Conservation (phyloP, 2,329 filamentous ascomycete genomes). For the Macrophomina phaseolina region DNA sequence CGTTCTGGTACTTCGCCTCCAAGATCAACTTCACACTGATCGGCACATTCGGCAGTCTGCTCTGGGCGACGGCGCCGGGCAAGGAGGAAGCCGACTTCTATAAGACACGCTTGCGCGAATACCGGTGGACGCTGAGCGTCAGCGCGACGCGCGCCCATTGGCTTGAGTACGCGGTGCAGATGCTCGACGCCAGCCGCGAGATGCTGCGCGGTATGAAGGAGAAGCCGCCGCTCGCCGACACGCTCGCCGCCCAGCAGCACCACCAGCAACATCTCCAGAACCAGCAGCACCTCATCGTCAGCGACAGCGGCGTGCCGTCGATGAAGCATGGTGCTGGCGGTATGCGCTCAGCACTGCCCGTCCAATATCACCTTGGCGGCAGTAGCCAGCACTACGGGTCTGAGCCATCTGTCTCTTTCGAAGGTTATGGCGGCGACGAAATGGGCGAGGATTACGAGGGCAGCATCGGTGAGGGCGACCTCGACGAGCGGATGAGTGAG, state of each 20-base stretch:
- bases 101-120: slow-evolving; percentile 81
- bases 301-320: slow-evolving; percentile 21
- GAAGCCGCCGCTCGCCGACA: slow-evolving; percentile 42
- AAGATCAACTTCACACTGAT: slow-evolving; percentile 94
- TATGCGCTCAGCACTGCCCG: not conserved
- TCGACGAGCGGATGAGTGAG: slow-evolving; percentile 17
- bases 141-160: slow-evolving; percentile 72
- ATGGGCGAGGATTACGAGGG: slow-evolving; percentile 20
- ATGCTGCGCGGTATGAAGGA: slow-evolving; percentile 53
- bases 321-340: slow-evolving; percentile 13
- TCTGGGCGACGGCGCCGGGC: slow-evolving; percentile 87
- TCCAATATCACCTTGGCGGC: slow-evolving; percentile 7
- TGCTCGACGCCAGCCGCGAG: slow-evolving; percentile 51
- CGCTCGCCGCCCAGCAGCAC: not conserved
- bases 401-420: slow-evolving; percentile 19
- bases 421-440: slow-evolving; percentile 9
- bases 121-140: slow-evolving; percentile 91
- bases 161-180: slow-evolving; percentile 52
- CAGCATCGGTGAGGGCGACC: slow-evolving; percentile 13
- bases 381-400: slow-evolving; percentile 21
- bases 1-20: slow-evolving; percentile 91
- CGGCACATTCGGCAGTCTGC: slow-evolving; percentile 86
- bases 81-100: slow-evolving; percentile 94
- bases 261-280: slow-evolving; percentile 10
- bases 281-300: slow-evolving; percentile 16